phyloP scores from a whole-genome alignment of 2,329 filamentous ascomycete species.

The Endoconidiophora polonica region DNA sequence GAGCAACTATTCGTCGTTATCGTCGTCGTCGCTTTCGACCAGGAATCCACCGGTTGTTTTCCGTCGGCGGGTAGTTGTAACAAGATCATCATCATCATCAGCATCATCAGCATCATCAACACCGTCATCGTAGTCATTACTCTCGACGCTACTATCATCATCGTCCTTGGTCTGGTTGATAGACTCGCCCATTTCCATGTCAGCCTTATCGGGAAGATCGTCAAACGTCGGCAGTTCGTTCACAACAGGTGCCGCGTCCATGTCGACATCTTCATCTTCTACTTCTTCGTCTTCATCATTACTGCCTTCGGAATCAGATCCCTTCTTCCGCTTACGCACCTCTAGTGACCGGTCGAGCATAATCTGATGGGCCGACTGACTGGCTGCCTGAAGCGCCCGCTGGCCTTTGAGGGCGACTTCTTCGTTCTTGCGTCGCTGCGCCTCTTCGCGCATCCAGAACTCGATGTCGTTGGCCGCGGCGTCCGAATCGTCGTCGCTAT shows the following conservation, averaged over 20 bases:
- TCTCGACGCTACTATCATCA: neutral
- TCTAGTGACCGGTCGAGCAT: neutral
- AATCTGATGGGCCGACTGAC: neutral
- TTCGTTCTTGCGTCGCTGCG: constrained; percentile 18
- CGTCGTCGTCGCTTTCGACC: constrained; percentile 7
- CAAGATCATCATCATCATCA: constrained; percentile 3
- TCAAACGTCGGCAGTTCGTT: constrained; percentile 3
- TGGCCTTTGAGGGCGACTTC: constrained; percentile 6
- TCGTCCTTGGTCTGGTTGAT: neutral
- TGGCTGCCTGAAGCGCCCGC: neutral
- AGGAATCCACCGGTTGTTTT: constrained; percentile 10
- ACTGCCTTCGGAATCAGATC: constrained; percentile 3
- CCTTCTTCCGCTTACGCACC: constrained; percentile 9
- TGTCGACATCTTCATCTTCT: neutral
- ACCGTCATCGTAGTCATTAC: neutral
- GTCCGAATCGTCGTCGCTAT: constrained; percentile 81
- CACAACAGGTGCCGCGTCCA: neutral
- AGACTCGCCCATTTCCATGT: constrained; percentile 1
- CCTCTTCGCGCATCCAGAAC: constrained; percentile 66
- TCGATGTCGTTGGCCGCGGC: constrained; percentile 48
- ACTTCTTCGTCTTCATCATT: neutral
- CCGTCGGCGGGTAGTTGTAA: neutral
- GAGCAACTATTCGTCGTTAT: neutral
- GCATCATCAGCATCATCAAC: constrained; percentile 1
- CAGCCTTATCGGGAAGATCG: neutral